A percentile compares a stretch with the other conserved stretches of the same genome.
These are phyloP conservation scores for Hypoxylon sp. DNA, from an alignment of 2,329 filamentous ascomycete species.

Conservation along the genomic window DNA sequence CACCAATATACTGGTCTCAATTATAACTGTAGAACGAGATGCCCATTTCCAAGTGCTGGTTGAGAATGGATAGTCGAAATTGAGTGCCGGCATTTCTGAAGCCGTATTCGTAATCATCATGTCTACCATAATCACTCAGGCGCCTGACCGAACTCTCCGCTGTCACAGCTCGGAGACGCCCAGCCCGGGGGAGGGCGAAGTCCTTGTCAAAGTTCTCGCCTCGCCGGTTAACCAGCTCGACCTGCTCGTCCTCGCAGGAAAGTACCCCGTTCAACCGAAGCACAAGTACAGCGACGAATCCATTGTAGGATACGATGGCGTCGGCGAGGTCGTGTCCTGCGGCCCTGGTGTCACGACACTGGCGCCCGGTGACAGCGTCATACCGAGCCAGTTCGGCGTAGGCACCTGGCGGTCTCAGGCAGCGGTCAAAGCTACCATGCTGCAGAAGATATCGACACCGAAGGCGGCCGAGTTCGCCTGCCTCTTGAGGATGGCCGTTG, in stretches of 20 bases:
- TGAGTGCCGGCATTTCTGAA: neutral
- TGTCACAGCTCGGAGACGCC: neutral
- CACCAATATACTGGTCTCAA: neutral
- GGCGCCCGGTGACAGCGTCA: neutral
- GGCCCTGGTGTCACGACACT: neutral
- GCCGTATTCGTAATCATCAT: neutral
- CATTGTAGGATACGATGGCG: slow-evolving; percentile 1
- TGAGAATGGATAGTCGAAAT: neutral
- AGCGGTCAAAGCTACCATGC: neutral
- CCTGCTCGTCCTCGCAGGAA: neutral
- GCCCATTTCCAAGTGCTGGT: neutral
- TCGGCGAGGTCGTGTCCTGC: neutral
- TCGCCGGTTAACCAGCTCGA: neutral
- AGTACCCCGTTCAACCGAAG: neutral
- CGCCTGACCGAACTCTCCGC: neutral
- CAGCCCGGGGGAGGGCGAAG: neutral
- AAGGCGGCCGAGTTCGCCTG: neutral
- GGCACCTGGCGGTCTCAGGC: neutral
- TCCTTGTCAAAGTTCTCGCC: neutral
- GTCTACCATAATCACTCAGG: neutral
- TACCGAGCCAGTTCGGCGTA: neutral
- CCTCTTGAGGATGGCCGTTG: neutral
- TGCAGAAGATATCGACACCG: neutral
- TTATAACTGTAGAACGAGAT: neutral
- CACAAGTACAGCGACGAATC: neutral